Base-by-base conservation (phyloP, 768 basidiomycete species). In the Cystofilobasidium ferigula region DNA sequence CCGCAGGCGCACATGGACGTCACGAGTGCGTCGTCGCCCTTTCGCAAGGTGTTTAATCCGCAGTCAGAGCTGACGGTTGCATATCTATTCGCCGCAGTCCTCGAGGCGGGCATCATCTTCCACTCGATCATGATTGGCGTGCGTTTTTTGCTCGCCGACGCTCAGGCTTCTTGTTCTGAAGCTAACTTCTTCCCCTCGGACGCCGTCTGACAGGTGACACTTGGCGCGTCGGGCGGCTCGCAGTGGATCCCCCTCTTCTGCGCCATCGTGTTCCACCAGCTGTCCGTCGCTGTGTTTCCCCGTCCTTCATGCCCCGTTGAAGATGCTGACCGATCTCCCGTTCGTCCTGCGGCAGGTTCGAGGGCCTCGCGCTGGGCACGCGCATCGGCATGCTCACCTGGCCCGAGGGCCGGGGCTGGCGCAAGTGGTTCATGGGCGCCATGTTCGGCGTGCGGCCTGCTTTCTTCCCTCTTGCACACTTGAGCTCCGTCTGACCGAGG, bases 101-200 rank as follows among this genome's bases (percentile, higher is more conserved):
- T 99, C 56, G 94, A 99, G 74, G 94, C 95, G 71, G 94, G 94
- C 71, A 45, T 68, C 42, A 28, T 68, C 32, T 68, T 68, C 34
- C 62, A 74, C 58, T 64, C 62, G 10, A 72, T 91, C 9, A 80
- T 94, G 57, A 87, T 95, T 68, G 93, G 93, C 0, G 51, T 54
- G 7, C 30, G 51, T 24, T 78, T 97, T 42, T 92, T 93, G 0
- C 82, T 97, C 45, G 57, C 57, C 3, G 84, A 86, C 71, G 77
- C 26, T 32, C 45, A 3, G 9, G 16, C 20, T 66, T 66, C 78
- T 88, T 82, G 69, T 76, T 86, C 22, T 26, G 5, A 18, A 7
- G 8, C 48, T 4, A 18, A 26, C 32, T 12, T 2, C 30, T 7
- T 26, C 47, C 9, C 47, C 3, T 48, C 22, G n/a, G n/a, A n/a